phyloP scores from a whole-genome alignment of 2,329 filamentous ascomycete species.

The Penicillium sp. region DNA sequence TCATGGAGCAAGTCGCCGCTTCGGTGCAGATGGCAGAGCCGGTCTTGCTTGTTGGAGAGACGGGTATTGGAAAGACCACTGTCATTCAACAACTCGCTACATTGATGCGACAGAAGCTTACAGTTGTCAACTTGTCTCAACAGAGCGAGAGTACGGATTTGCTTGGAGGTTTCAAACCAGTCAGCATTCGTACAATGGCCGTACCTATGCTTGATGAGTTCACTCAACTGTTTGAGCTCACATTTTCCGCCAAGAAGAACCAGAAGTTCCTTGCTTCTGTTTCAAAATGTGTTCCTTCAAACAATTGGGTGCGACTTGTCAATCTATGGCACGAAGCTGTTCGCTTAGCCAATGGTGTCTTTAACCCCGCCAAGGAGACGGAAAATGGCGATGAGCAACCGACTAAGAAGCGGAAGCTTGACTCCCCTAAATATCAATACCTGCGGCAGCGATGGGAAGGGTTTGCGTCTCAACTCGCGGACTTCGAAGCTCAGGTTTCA shows the following conservation, averaged over 20 bases:
- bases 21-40: conserved; percentile 82
- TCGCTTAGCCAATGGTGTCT: conserved; percentile 73
- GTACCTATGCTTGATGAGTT: conserved; percentile 92
- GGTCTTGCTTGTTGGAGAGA: conserved; percentile 92
- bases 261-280: conserved; percentile 78
- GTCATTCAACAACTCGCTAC: conserved; percentile 89
- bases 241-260: conserved; percentile 84
- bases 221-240: conserved; percentile 78
- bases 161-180: conserved; percentile 91
- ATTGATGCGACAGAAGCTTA: conserved; percentile 76
- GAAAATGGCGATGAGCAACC: conserved; percentile 52
- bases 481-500: conserved; percentile 72
- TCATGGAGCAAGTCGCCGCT: conserved; percentile 83
- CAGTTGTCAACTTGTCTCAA: conserved; percentile 92
- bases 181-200: conserved; percentile 81
- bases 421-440: conserved; percentile 48
- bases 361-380: conserved; percentile 48
- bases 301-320: conserved; percentile 81
- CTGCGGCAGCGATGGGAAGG: conserved; percentile 72
- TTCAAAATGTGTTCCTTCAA: conserved; percentile 70
- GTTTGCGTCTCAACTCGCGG: conserved; percentile 68
- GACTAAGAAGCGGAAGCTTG: conserved; percentile 66
- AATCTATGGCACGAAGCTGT: conserved; percentile 86
- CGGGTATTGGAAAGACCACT: conserved; percentile 96
- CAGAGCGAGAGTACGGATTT: conserved; percentile 97